Conservation (phyloP, 2,329 filamentous ascomycete species). For the Ceratocystis huliohia region DNA sequence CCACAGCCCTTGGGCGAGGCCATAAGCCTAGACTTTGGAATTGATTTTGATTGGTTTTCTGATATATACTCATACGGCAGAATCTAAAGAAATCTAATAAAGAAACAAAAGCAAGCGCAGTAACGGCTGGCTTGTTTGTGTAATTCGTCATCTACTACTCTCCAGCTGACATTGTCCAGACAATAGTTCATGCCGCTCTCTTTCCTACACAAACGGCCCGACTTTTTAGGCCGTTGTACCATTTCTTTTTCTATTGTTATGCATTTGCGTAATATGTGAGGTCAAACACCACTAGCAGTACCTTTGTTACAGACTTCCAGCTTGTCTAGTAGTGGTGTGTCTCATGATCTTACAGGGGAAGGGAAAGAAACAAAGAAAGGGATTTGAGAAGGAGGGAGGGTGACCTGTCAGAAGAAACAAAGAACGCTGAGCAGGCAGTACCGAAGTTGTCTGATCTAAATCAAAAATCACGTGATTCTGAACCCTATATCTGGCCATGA, state of each 20-base stretch:
- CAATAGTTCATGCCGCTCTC: not conserved
- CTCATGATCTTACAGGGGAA: not conserved
- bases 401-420: not conserved
- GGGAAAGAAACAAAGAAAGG: not conserved
- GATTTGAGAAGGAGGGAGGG: not conserved
- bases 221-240: not conserved
- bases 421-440: not conserved
- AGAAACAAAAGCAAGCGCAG: not conserved
- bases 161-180: not conserved
- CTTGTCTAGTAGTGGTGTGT: not conserved
- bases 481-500: not conserved
- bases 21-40: slow-evolving; percentile 16
- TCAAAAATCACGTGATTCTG: not conserved
- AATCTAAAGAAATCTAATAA: not conserved
- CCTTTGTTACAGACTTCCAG: not conserved
- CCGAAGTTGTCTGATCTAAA: not conserved
- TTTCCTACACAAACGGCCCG: not conserved
- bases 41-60: slow-evolving; percentile 20
- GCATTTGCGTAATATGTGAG: not conserved
- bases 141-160: not conserved
- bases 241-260: not conserved
- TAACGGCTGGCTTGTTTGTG: not conserved
- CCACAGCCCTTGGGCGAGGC: slow-evolving; percentile 5
- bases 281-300: not conserved
- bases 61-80: slow-evolving; percentile 16